A percentile compares a stretch with the other conserved stretches of the same genome.
Conservation (phyloP, 2,329 filamentous ascomycete genomes). For the Fusarium redolens region DNA sequence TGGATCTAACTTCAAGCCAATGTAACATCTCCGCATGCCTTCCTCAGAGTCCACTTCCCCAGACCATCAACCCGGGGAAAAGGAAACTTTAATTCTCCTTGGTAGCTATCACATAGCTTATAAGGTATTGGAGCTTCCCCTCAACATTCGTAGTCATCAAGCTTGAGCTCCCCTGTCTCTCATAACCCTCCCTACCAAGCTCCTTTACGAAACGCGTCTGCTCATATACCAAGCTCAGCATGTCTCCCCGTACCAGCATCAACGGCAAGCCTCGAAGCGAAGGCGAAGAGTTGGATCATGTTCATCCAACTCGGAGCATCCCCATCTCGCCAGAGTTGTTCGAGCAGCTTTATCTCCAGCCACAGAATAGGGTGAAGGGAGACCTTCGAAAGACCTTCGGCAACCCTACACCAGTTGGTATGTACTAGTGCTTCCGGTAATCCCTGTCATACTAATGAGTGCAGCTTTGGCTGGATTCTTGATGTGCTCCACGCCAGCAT, state of each 20-base stretch:
- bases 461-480: conserved; percentile 48
- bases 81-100: background rate
- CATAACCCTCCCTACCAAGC: background rate
- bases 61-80: conserved; percentile 3
- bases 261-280: conserved; percentile 25
- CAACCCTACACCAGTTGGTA: conserved; percentile 62
- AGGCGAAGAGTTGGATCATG: conserved; percentile 37
- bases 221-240: background rate
- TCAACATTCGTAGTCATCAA: background rate
- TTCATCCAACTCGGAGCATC: conserved; percentile 54
- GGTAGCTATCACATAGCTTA: background rate
- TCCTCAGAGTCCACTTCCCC: conserved; percentile 7
- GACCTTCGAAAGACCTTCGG: conserved; percentile 62
- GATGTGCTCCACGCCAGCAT: conserved; percentile 46
- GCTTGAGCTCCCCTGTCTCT: no score
- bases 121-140: background rate
- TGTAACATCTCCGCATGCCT: background rate
- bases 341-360: conserved; percentile 64
- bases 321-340: conserved; percentile 63
- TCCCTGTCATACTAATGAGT: rapidly evolving
- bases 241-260: conserved; percentile 23
- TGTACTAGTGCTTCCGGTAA: rapidly evolving
- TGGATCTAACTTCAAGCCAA: background rate
- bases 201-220: background rate
- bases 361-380: conserved; percentile 58